Conservation (phyloP, 208 protist species). For the Naegleria fowleri region DNA sequence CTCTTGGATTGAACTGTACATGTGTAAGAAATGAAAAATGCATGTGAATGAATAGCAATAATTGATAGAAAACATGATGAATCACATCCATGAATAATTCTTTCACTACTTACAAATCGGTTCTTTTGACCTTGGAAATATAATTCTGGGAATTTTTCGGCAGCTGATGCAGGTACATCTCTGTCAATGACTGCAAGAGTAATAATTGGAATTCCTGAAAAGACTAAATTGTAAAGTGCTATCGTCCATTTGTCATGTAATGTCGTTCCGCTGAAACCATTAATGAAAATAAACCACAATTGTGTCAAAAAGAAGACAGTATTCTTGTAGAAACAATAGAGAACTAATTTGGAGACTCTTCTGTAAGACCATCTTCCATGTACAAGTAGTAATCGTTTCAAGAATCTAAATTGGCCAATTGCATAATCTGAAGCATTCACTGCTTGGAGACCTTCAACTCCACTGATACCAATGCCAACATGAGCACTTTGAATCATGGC, state of each 20-base stretch:
- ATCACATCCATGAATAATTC: no score
- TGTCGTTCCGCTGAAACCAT: conserved; percentile 42
- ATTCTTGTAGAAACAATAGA: conserved; percentile 70
- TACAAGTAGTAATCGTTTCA: conserved; percentile 45
- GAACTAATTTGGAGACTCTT: conserved; percentile 51
- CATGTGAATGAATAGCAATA: no score
- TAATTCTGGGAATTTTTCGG: conserved; percentile 37
- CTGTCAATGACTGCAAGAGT: conserved; percentile 63
- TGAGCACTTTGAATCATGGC: conserved; percentile 81
- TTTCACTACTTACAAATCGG: not conserved
- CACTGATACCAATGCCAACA: conserved; percentile 67
- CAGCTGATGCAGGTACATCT: conserved; percentile 44
- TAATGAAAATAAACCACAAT: conserved; percentile 56
- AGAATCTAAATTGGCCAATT: conserved; percentile 58
- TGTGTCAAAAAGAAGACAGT: conserved; percentile 51
- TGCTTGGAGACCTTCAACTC: conserved; percentile 68
- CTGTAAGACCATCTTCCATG: conserved; percentile 52
- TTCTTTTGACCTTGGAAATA: conserved; percentile 33
- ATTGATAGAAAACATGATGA: no score
- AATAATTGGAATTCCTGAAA: conserved; percentile 65
- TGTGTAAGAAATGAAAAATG: no score
- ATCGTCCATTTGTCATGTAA: conserved; percentile 12
- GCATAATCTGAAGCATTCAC: conserved; percentile 58
- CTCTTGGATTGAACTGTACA: conserved; percentile 25
- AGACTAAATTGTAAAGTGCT: conserved; percentile 63